Base-by-base conservation (phyloP, 352 stramenopile genomes). In the Thraustochytrium striatum region DNA sequence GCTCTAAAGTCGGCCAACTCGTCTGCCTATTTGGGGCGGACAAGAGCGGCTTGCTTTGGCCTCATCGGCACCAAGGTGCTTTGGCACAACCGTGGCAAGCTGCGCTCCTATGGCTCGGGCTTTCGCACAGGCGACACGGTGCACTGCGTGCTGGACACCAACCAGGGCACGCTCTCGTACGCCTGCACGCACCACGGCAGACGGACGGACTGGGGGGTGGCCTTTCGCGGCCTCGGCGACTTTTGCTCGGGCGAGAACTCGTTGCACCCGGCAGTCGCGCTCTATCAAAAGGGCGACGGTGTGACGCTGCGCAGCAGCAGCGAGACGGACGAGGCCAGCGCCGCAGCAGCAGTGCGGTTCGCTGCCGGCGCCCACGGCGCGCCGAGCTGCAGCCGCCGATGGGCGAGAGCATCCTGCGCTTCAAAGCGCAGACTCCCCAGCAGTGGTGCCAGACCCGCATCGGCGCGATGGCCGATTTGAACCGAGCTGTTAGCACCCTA, bases 31-130 rank as follows among this genome's bases (percentile, higher is more conserved):
- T 88, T 95, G 57, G 90, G 90, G 21, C n/a, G n/a, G n/a, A n/a
- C n/a, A n/a, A n/a, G n/a, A n/a, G n/a, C n/a, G n/a, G n/a, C n/a
- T n/a, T n/a, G n/a, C n/a, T 95, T 89, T 89, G 90, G 90, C 11
- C 84, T 95, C 2, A 95, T 95, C 69, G 90, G 90, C 36, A 95
- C 90, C 21, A 88, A 90, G 61, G 90, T 90, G 1, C 79, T 95
- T 30, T 95, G 90, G 90, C 90, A 95, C 81, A 93, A 92, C 62
- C 87, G 90, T 58, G 92, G 88, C 69, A 95, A 95, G 84, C 88
- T 94, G 33, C 89, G 90, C 25, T 90, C 93, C 72, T 95, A 95
- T 61, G 90, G 90, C 9, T 88, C 93, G 61, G 90, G 89, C 16
- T 95, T 94, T 78, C 93, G 89, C 61, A 94, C 90, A 0, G 89